Base-by-base conservation (phyloP, 2,329 filamentous ascomycete genomes). In the Apiospora rasikravindrae region DNA sequence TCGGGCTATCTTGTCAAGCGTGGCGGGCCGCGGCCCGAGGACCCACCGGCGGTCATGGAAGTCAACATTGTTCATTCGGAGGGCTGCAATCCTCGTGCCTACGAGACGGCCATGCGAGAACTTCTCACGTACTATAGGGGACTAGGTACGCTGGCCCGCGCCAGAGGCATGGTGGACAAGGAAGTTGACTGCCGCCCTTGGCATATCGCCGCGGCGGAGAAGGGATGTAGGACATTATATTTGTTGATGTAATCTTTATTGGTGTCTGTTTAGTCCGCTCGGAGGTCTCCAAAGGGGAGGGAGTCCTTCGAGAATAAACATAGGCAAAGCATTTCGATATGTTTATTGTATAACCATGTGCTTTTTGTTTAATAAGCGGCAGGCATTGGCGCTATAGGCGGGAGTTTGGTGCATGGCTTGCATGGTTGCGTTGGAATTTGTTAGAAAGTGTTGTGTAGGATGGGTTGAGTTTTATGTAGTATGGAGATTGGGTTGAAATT, bases 201-300 rank as follows among this genome's bases (percentile, higher is more conserved):
- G 92, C 94, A 96, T 84, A 84, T 96, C 73, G 91, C 90, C 16
- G 91, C 89, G 24, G 93, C 91, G 2, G 88, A 92, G 81, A 92
- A 92, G 82, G 92, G 89, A 2, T 69, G 45, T 19, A 37, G 47
- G 49, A 51, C 68, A 1, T 42, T 69, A 24, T 69, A 69, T 57
- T 40, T 69, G 47, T 29, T 69, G 45, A 69, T 53, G 47, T 69
- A 44, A 29, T 24, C 4, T n/a, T 22, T 5, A 14, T n/a, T 40
- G 19, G 1, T 14, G 33, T 14, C 8, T 2, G 16, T 16, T 29
- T 37, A 61, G 10, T 57, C n/a, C 1, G 13, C 26, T 22, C 37
- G 29, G 29, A 8, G 53, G 29, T 29, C 13, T 26, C 14, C 1
- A 29, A 57, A 57, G 13, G 13, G 29, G n/a, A 14, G 33, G 19